Percentiles rank a stretch among this genome's conserved stretches.
Evolutionary conservation across 768 basidiomycete genomes (phyloP).

Genomic region (Cystobasidium onofrii): DNA sequence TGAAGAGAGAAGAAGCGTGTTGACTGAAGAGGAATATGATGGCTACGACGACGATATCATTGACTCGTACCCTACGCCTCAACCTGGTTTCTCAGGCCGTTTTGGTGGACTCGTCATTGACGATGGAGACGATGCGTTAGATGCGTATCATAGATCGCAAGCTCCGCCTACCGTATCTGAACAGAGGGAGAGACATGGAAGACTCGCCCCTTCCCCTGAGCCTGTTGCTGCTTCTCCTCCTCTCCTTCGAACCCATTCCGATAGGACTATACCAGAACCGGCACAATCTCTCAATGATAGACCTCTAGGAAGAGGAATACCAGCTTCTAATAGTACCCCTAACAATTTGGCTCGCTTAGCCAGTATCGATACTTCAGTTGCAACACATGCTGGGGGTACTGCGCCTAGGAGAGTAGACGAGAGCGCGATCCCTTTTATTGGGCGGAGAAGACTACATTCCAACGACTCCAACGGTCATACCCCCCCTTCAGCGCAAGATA

Average conservation of each 20-base stretch:
- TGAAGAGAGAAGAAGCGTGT: background rate
- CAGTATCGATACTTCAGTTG: background rate
- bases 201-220: background rate
- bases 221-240: background rate
- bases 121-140: background rate
- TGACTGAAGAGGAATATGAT: background rate
- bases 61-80: slow-evolving; percentile 30
- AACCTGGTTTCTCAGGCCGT: slow-evolving; percentile 4
- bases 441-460: background rate
- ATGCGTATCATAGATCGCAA: background rate
- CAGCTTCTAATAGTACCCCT: background rate
- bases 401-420: background rate
- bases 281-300: background rate
- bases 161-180: background rate
- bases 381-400: background rate
- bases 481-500: background rate
- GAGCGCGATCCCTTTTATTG: background rate
- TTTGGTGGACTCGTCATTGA: slow-evolving; percentile 28
- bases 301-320: background rate
- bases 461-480: background rate
- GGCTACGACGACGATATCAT: slow-evolving; percentile 25
- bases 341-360: background rate
- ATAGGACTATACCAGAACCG: background rate
- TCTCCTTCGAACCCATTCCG: background rate
- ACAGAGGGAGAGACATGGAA: background rate